Percentiles rank a stretch among this genome's conserved stretches.
Evolutionary conservation across 1,284 basidiomycete genomes (phyloP).

Genomic region (Cronartium quercuum): DNA sequence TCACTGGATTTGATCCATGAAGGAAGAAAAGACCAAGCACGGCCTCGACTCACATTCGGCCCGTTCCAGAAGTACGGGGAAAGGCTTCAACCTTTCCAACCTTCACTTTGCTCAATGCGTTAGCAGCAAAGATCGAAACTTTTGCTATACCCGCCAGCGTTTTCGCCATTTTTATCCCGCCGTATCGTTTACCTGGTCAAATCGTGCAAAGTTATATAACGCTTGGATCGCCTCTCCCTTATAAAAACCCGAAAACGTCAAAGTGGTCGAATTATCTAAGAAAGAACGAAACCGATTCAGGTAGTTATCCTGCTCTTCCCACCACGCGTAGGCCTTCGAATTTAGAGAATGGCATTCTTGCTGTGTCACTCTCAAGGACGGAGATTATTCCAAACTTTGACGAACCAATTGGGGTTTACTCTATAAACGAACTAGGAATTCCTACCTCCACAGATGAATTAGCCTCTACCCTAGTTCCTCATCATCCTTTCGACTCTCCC

Average conservation of each 20-base stretch:
- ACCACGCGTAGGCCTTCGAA: no score
- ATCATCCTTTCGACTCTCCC: no score
- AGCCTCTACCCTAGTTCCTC: no score
- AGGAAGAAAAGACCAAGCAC: background rate
- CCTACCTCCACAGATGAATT: no score
- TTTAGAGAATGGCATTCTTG: no score
- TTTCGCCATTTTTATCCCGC: background rate
- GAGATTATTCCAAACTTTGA: no score
- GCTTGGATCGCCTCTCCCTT: background rate
- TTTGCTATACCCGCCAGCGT: background rate
- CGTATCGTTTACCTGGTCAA: background rate
- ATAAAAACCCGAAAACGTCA: background rate
- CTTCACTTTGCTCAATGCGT: slow-evolving; percentile 5
- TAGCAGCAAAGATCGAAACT: background rate
- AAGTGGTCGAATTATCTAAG: background rate
- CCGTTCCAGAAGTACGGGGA: background rate
- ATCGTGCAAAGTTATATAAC: background rate
- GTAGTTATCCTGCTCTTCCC: no score
- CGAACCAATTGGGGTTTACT: no score
- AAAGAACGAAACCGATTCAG: background rate
- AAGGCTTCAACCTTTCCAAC: background rate
- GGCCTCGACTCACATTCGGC: background rate
- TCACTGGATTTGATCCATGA: background rate
- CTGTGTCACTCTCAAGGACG: no score
- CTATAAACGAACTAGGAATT: no score